A percentile compares a stretch with the other conserved stretches of the same genome.
phyloP scores from a whole-genome alignment of 805 yeast genomes.

The Candida hungchunana region DNA sequence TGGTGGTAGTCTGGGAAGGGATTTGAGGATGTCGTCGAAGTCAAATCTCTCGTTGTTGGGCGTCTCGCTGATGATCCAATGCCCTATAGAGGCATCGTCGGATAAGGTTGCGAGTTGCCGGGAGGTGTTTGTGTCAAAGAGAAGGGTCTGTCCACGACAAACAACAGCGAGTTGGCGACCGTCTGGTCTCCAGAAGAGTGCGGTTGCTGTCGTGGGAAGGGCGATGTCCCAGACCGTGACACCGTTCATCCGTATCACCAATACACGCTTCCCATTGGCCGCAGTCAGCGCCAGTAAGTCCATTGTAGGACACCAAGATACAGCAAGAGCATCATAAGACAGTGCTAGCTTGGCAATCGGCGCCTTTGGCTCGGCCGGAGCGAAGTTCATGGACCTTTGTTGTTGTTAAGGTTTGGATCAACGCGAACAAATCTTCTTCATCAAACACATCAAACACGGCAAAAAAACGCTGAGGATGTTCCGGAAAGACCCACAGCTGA shows the following conservation, averaged over 20 bases:
- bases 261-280: constrained; percentile 40
- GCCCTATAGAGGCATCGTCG: constrained; percentile 13
- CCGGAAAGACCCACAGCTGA: constrained; percentile 31
- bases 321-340: constrained; percentile 14
- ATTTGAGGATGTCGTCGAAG: constrained; percentile 28
- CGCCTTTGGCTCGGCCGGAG: constrained; percentile 1
- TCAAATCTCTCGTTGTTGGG: too few relatives aligned
- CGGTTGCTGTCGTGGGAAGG: constrained; percentile 22
- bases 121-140: constrained; percentile 46
- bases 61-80: constrained; percentile 11
- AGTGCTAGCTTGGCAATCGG: constrained; percentile 5
- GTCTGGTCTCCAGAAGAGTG: constrained; percentile 33
- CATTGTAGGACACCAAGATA: constrained; percentile 47
- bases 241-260: constrained; percentile 52
- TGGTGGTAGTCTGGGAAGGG: constrained; percentile 36
- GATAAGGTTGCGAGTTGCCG: constrained; percentile 28
- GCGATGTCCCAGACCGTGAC: constrained; percentile 47
- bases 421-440: not conserved
- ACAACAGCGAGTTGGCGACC: constrained; percentile 41
- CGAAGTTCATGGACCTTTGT: not conserved
- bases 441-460: not conserved
- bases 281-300: constrained; percentile 46
- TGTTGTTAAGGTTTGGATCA: not conserved
- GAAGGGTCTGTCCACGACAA: constrained; percentile 36
- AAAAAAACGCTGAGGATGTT: constrained; percentile 8